Conservation (phyloP, 129 eudicot genomes). For the Helianthus tuberosus region DNA sequence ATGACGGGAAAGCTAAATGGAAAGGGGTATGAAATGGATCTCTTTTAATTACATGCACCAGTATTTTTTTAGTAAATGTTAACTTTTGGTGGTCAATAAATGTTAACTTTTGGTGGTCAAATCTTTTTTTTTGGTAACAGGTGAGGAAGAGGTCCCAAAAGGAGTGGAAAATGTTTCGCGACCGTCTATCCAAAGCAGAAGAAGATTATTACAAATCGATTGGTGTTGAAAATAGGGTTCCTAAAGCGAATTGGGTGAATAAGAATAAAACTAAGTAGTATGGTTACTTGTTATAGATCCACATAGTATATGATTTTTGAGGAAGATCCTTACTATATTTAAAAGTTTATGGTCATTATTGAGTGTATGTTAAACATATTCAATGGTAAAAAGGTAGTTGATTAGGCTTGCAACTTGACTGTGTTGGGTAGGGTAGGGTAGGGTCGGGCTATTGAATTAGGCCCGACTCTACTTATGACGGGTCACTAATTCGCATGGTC, state of each 20-base stretch:
- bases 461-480: no score
- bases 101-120: no score
- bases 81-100: constrained; percentile 6
- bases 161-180: constrained; percentile 76
- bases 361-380: constrained; percentile 5
- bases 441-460: neutral
- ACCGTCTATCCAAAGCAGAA: constrained; percentile 63
- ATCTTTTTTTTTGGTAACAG: constrained; percentile 44
- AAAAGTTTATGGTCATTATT: constrained; percentile 4
- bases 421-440: neutral
- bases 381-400: constrained; percentile 22
- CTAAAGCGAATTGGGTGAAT: constrained; percentile 34
- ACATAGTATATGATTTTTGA: constrained; percentile 26
- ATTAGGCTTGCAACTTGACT: neutral
- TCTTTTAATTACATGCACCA: neutral
- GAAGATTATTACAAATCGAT: constrained; percentile 48
- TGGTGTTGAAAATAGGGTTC: constrained; percentile 48
- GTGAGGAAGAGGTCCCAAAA: constrained; percentile 67
- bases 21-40: constrained; percentile 62
- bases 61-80: neutral
- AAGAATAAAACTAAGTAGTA: constrained; percentile 29
- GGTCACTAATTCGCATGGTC: no score
- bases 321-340: constrained; percentile 17
- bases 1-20: constrained; percentile 61
- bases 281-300: constrained; percentile 20